These are phyloP conservation scores for Talaromyces marneffei DNA, from an alignment of 2,329 filamentous ascomycete genomes.

Conservation along the genomic window DNA sequence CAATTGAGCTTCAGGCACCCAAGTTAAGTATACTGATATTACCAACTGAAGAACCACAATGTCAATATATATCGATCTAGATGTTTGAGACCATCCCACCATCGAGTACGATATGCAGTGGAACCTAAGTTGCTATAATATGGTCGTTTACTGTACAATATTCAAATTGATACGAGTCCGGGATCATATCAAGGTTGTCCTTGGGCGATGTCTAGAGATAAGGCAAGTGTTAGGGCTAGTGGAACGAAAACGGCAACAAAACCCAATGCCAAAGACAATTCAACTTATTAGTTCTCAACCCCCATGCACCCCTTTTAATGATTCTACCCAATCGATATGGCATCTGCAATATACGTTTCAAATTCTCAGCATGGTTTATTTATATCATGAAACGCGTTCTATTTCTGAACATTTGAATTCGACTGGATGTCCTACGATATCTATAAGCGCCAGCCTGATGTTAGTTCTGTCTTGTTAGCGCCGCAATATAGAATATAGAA, in stretches of 20 bases:
- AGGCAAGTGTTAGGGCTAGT: no score
- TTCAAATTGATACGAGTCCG: neutral
- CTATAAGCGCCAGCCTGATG: neutral
- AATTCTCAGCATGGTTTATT: neutral
- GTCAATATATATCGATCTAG: neutral
- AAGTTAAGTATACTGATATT: neutral
- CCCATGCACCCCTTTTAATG: no score
- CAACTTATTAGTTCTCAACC: no score
- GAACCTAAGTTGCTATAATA: no score
- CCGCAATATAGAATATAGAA: neutral
- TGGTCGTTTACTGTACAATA: neutral
- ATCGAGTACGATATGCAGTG: neutral
- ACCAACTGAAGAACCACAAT: neutral
- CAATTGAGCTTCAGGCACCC: neutral
- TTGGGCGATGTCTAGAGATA: no score
- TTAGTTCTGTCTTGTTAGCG: neutral
- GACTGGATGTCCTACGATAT: neutral
- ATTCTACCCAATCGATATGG: no score
- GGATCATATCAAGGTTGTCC: neutral
- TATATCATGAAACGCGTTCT: neutral
- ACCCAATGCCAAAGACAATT: no score
- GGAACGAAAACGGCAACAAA: no score
- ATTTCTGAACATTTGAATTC: no score
- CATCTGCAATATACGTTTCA: neutral
- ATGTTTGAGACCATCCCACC: neutral